Percentiles rank a stretch among this genome's conserved stretches.
Conservation (phyloP, 2,329 filamentous ascomycete species). For the Fusarium phyllophilum region DNA sequence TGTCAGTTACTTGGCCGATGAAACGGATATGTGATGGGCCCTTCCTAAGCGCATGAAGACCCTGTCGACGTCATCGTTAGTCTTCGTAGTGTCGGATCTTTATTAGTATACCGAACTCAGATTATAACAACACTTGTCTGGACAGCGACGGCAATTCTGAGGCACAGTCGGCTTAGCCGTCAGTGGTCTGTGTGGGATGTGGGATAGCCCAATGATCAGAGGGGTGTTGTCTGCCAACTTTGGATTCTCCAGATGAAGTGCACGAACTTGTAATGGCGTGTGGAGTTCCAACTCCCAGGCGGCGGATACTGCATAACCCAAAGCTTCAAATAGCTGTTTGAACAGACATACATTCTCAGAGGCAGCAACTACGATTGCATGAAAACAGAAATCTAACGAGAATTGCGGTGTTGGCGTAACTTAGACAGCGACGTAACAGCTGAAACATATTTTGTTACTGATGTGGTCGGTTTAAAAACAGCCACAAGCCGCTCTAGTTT, state of each 20-base stretch:
- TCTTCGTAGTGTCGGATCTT: conserved; percentile 14
- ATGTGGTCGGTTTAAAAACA: not conserved
- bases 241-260: conserved; percentile 6
- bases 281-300: not conserved
- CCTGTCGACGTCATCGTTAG: conserved; percentile 18
- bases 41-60: conserved; percentile 8
- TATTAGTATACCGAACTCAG: conserved; percentile 9
- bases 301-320: not conserved
- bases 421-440: conserved; percentile 4
- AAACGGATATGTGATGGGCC: conserved; percentile 12
- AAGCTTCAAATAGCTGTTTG: not conserved
- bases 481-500: not conserved
- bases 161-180: conserved; percentile 41
- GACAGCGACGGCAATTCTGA: conserved; percentile 26
- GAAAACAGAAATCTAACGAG: not conserved
- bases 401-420: not conserved
- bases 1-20: conserved; percentile 17
- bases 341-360: not conserved
- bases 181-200: conserved; percentile 28
- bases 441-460: not conserved
- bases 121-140: conserved; percentile 5
- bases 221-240: conserved; percentile 23
- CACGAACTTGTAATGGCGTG: not conserved
- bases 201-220: conserved; percentile 33
- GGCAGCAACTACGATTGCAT: not conserved